Conservation (phyloP, 2,329 filamentous ascomycete species). For the Uncinocarpus reesii region DNA sequence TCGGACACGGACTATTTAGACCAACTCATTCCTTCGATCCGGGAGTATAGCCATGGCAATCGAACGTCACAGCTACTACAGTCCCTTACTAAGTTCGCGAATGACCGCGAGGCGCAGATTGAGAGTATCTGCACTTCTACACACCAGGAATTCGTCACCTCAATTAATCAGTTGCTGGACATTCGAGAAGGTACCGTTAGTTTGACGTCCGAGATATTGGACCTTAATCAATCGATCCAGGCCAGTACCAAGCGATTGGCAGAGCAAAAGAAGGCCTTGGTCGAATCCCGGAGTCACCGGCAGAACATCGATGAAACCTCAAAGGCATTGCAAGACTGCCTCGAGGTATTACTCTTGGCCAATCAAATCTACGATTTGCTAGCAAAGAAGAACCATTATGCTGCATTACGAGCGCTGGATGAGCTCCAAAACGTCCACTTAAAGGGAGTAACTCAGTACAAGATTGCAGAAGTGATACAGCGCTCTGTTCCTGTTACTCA, state of each 20-base stretch:
- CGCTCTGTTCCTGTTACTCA: constrained; percentile 89
- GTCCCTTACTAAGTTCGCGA: constrained; percentile 69
- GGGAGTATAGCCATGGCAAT: constrained; percentile 71
- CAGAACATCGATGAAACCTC: constrained; percentile 94
- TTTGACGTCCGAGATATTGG: constrained; percentile 80
- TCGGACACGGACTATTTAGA: constrained; percentile 92
- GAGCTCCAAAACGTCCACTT: constrained; percentile 95
- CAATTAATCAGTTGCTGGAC: constrained; percentile 84
- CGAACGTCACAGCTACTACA: constrained; percentile 64
- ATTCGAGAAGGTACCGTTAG: constrained; percentile 84
- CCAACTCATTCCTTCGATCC: constrained; percentile 85
- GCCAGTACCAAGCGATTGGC: constrained; percentile 87
- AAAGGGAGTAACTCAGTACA: constrained; percentile 87
- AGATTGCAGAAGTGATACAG: constrained; percentile 89
- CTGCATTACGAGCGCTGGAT: constrained; percentile 82
- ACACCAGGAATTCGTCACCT: constrained; percentile 90
- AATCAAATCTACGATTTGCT: constrained; percentile 91
- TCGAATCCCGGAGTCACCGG: constrained; percentile 81
- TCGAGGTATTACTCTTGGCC: constrained; percentile 82
- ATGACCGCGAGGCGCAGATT: constrained; percentile 80
- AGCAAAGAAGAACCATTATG: constrained; percentile 89
- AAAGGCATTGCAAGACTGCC: constrained; percentile 75
- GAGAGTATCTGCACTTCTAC: constrained; percentile 90
- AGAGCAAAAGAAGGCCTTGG: constrained; percentile 84
- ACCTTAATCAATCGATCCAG: constrained; percentile 90